A percentile compares a stretch with the other conserved stretches of the same genome.
Conservation (phyloP, 2,329 filamentous ascomycete genomes). For the Aspergillus alliaceus region DNA sequence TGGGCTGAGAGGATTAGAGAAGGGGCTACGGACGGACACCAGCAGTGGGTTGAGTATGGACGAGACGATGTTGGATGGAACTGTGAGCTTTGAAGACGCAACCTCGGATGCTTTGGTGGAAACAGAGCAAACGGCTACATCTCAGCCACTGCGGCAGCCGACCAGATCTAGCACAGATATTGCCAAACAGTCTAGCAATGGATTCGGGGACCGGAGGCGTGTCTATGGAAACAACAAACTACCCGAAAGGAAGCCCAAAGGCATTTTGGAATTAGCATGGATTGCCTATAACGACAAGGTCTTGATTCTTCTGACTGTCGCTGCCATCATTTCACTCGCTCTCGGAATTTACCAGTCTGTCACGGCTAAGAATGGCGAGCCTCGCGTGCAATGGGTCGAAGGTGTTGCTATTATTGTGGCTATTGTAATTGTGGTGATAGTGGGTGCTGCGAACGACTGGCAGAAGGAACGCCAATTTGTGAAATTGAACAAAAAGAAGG, state of each 20-base stretch:
- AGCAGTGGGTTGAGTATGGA: conserved; percentile 68
- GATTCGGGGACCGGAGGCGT: conserved; percentile 64
- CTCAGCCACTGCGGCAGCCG: conserved; percentile 16
- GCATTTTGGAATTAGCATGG: conserved; percentile 70
- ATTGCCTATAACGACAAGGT: conserved; percentile 83
- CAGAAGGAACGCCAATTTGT: conserved; percentile 81
- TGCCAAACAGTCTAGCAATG: conserved; percentile 32
- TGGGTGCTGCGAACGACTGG: conserved; percentile 78
- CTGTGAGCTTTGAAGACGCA: conserved; percentile 68
- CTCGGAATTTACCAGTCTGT: conserved; percentile 74
- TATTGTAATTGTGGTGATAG: conserved; percentile 72
- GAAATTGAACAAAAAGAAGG: conserved; percentile 77
- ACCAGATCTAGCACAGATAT: conserved; percentile 11
- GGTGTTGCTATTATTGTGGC: conserved; percentile 77
- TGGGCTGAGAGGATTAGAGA: conserved; percentile 70
- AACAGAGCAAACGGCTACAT: conserved; percentile 29
- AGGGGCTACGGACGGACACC: conserved; percentile 67
- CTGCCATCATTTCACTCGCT: conserved; percentile 71
- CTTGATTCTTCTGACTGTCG: conserved; percentile 68
- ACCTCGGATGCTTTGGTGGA: conserved; percentile 23
- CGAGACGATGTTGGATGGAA: conserved; percentile 63
- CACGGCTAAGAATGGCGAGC: conserved; percentile 51
- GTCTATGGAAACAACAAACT: conserved; percentile 68
- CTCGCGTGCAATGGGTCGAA: conserved; percentile 76
- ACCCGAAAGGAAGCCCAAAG: conserved; percentile 69